phyloP scores from a whole-genome alignment of 2,329 filamentous ascomycete genomes.

The Polytolypa hystricis region DNA sequence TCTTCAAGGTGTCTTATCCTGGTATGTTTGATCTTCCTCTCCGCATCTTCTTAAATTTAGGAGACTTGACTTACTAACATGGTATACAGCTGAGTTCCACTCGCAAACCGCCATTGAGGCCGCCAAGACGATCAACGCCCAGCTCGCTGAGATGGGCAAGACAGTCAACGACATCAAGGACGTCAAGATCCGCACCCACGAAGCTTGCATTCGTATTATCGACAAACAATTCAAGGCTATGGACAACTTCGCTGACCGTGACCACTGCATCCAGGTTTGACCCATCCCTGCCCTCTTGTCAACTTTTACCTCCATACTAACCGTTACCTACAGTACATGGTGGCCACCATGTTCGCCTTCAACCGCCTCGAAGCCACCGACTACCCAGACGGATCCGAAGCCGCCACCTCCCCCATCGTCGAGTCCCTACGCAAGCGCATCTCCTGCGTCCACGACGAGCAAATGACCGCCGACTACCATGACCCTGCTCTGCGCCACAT shows the following conservation, averaged over 20 bases:
- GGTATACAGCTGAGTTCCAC: slow-evolving; percentile 71
- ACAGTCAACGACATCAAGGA: slow-evolving; percentile 86
- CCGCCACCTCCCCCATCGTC: slow-evolving; percentile 77
- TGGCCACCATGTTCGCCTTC: slow-evolving; percentile 87
- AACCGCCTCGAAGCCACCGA: slow-evolving; percentile 87
- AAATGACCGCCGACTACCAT: slow-evolving; percentile 94
- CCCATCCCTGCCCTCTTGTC: not conserved
- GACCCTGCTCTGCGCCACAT: slow-evolving; percentile 88
- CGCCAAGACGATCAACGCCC: slow-evolving; percentile 74
- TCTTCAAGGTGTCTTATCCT: slow-evolving; percentile 99
- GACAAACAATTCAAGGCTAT: slow-evolving; percentile 99
- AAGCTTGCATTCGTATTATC: slow-evolving; percentile 97
- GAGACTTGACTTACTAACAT: slow-evolving; percentile 19
- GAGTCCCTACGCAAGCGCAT: slow-evolving; percentile 90
- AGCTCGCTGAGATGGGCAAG: slow-evolving; percentile 77
- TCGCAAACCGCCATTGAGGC: slow-evolving; percentile 97
- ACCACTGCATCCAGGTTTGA: slow-evolving; percentile 84
- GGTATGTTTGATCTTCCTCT: too few relatives aligned
- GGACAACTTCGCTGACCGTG: slow-evolving; percentile 99
- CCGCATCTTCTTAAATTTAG: not conserved
- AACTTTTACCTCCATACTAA: slow-evolving; percentile 13
- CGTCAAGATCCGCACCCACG: slow-evolving; percentile 90
- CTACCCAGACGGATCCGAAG: slow-evolving; percentile 87
- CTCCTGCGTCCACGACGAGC: slow-evolving; percentile 87
- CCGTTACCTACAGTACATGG: slow-evolving; percentile 61